Evolutionary conservation across 2,329 filamentous ascomycete species (phyloP), one percentile per base, ranked within the genome.

Genomic region (Sarocladiaceae sp.): DNA sequence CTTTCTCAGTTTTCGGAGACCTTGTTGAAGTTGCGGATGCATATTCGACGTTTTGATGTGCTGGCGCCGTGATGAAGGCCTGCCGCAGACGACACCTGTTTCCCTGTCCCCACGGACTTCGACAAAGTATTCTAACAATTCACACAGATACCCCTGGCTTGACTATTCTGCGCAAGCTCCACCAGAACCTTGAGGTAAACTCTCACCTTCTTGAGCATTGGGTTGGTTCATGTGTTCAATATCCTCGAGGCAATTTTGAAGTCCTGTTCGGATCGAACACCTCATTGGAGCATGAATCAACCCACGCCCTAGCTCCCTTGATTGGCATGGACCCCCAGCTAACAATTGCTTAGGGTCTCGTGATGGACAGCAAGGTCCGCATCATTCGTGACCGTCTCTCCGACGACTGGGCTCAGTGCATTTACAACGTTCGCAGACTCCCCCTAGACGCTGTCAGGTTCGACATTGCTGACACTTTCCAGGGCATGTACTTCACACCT

Each of bases 311-410:
- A 12, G 6, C 8, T n/a, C 15, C 18, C 6, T 10, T 37, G n/a
- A 37, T 17, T n/a, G n/a, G 7, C 18, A 10, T 17, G 18, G 35
- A 17, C 15, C 35, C 18, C n/a, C 35, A 37, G n/a, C 35, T 37
- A 37, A 37, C 35, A 17, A 37, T 8, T 37, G n/a, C n/a, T 37
- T 37, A 37, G 63, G 79, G 79, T 57, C 71, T 83, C 18, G 75
- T 78, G 57, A 71, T 83, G 69, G 78, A 82, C 62, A 69, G 73
- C 49, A 72, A 77, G 57, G 75, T 83, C 18, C 75, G 78, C 55
- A 67, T 70, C 42, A 69, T 82, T 33, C 73, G 78, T 52, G 78
- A 81, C 63, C 73, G 59, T 75, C 80, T 58, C 68, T 77, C 55
- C 77, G 70, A 26, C 65, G 69, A 61, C 64, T 68, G 59, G 76